These are phyloP conservation scores for Claviceps digitariae DNA, from an alignment of 2,329 filamentous ascomycete species.

Conservation along the genomic window DNA sequence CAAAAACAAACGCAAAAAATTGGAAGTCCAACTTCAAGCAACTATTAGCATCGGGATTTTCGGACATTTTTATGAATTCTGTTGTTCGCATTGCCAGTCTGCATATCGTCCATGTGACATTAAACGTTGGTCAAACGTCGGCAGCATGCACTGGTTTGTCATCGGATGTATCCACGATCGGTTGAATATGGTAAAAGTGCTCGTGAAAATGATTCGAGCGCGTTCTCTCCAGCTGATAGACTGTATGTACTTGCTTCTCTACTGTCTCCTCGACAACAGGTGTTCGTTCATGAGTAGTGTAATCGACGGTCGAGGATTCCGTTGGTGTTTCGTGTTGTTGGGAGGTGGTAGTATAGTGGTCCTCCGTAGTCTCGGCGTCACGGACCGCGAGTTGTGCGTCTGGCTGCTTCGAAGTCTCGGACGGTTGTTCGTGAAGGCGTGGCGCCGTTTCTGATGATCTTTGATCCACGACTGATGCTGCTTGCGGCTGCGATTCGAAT, in stretches of 20 bases:
- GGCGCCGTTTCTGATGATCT: neutral
- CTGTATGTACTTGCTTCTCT: constrained; percentile 1
- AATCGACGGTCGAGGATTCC: neutral
- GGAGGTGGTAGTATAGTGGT: neutral
- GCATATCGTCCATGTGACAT: neutral
- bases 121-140: neutral
- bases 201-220: constrained; percentile 4
- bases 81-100: too few relatives aligned
- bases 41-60: too few relatives aligned
- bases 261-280: constrained; percentile 2
- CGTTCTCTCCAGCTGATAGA: neutral
- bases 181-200: constrained; percentile 1
- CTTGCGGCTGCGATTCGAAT: neutral
- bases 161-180: neutral
- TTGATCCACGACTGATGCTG: neutral
- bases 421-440: too few relatives aligned
- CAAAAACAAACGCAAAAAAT: too few relatives aligned
- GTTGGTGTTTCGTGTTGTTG: neutral
- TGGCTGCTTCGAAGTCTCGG: too few relatives aligned
- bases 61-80: too few relatives aligned
- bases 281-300: neutral
- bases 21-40: too few relatives aligned
- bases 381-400: too few relatives aligned
- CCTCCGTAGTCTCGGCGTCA: too few relatives aligned
- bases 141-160: neutral